Conservation (phyloP, 148 eudicot genomes). For the Agrostemma githago region DNA sequence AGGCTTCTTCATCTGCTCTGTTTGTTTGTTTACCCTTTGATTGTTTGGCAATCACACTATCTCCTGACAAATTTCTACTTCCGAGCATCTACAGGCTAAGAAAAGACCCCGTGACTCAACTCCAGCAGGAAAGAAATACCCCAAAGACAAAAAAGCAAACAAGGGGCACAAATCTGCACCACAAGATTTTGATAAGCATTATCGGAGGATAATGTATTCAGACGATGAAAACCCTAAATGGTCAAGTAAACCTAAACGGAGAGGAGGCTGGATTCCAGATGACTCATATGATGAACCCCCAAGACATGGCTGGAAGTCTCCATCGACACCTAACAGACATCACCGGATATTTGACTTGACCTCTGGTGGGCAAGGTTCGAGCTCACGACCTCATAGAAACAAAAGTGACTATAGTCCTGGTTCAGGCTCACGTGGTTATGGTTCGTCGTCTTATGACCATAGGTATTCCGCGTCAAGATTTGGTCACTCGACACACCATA, state of each 20-base stretch:
- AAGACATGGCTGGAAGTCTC: constrained; percentile 47
- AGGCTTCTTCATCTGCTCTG: neutral
- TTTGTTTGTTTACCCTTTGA: neutral
- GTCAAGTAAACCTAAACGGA: constrained; percentile 42
- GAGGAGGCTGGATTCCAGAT: constrained; percentile 70
- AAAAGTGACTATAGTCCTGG: constrained; percentile 26
- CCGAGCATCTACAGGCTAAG: constrained; percentile 34
- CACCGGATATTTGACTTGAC: constrained; percentile 30
- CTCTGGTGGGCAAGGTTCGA: constrained; percentile 36
- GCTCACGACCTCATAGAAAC: constrained; percentile 33
- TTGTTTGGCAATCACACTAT: neutral
- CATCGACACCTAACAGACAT: constrained; percentile 43
- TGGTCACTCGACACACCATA: constrained; percentile 28
- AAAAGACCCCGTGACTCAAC: constrained; percentile 54
- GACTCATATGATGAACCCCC: constrained; percentile 46
- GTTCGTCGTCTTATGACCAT: constrained; percentile 25
- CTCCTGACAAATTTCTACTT: constrained; percentile 3
- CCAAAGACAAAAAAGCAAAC: constrained; percentile 30
- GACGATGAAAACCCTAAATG: constrained; percentile 29
- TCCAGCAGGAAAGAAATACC: constrained; percentile 33
- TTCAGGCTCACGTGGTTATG: constrained; percentile 39
- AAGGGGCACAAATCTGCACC: constrained; percentile 47
- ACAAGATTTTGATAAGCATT: constrained; percentile 41
- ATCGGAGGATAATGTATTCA: constrained; percentile 35
- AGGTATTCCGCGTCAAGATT: constrained; percentile 50